A percentile compares a stretch with the other conserved stretches of the same genome.
Conservation (phyloP, 805 yeast genomes). For the Ogataea ramenticola region DNA sequence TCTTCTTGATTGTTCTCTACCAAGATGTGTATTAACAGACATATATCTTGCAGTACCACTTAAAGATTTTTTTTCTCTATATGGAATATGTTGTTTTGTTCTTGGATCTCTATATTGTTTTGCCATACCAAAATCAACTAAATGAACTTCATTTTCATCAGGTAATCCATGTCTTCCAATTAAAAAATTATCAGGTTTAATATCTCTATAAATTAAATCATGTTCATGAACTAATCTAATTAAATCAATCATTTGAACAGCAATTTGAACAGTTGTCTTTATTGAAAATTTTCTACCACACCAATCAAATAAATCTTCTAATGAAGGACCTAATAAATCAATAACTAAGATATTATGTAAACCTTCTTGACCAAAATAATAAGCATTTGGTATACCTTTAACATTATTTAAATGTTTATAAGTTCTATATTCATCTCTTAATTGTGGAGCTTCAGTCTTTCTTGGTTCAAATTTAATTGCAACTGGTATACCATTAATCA, state of each 20-base stretch:
- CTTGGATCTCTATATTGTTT: constrained; percentile 96
- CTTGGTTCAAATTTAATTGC: constrained; percentile 97
- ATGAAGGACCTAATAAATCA: constrained; percentile 89
- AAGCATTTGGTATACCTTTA: constrained; percentile 90
- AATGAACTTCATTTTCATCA: constrained; percentile 77
- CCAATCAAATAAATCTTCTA: constrained; percentile 97
- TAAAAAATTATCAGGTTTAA: constrained; percentile 94
- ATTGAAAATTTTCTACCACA: constrained; percentile 85
- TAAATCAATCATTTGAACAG: constrained; percentile 87
- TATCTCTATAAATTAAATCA: constrained; percentile 90
- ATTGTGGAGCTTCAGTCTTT: constrained; percentile 94
- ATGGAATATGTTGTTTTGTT: constrained; percentile 92
- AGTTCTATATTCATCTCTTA: constrained; percentile 94
- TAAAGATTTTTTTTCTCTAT: constrained; percentile 89
- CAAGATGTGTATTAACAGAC: constrained; percentile 96
- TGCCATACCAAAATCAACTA: constrained; percentile 98
- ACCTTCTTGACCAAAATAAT: constrained; percentile 97
- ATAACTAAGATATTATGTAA: constrained; percentile 91
- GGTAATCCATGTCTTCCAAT: constrained; percentile 84
- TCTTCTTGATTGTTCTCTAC: constrained; percentile 93
- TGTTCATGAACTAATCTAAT: constrained; percentile 84
- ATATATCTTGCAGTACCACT: constrained; percentile 99
- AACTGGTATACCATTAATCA: constrained; percentile 86
- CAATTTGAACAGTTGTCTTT: constrained; percentile 88
- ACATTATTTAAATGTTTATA: constrained; percentile 80